Evolutionary conservation across 768 basidiomycete species (phyloP).

Genomic region (Amanita thiersii): DNA sequence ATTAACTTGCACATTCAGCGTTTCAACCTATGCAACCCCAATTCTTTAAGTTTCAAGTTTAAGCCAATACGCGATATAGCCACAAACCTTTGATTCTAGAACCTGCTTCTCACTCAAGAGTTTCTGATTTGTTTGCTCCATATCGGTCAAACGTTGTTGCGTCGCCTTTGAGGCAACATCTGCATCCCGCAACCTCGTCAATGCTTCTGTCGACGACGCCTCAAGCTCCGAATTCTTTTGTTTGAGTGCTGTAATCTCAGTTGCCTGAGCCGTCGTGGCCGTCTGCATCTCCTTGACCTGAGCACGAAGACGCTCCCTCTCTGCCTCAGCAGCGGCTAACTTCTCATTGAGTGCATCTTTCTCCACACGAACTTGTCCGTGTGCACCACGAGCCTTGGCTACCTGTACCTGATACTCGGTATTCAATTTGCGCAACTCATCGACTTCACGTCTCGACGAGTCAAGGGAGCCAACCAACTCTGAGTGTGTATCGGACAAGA

Average conservation of each 20-base stretch:
- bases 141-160: slow-evolving; percentile 48
- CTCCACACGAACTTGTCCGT: slow-evolving; percentile 75
- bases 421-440: slow-evolving; percentile 62
- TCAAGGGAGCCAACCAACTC: slow-evolving; percentile 55
- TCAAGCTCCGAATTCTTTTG: slow-evolving; percentile 55
- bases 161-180: slow-evolving; percentile 57
- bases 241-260: slow-evolving; percentile 40
- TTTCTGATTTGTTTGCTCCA: slow-evolving; percentile 58
- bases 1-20: slow-evolving; percentile 49
- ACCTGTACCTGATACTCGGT: slow-evolving; percentile 66
- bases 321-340: slow-evolving; percentile 47
- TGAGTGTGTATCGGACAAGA: slow-evolving; percentile 51
- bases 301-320: slow-evolving; percentile 51
- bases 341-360: slow-evolving; percentile 69
- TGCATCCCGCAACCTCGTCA: slow-evolving; percentile 63
- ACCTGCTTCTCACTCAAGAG: slow-evolving; percentile 45
- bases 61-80: slow-evolving; percentile 1
- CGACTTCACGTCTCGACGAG: slow-evolving; percentile 51
- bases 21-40: slow-evolving; percentile 38
- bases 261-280: slow-evolving; percentile 29
- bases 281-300: slow-evolving; percentile 51
- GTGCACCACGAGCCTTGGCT: slow-evolving; percentile 67
- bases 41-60: slow-evolving; percentile 12
- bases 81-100: slow-evolving; percentile 52
- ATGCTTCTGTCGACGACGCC: slow-evolving; percentile 64